Percentiles rank a stretch among this genome's conserved stretches.
phyloP scores from a whole-genome alignment of 2,329 filamentous ascomycete genomes.

The Beauveria sp. region DNA sequence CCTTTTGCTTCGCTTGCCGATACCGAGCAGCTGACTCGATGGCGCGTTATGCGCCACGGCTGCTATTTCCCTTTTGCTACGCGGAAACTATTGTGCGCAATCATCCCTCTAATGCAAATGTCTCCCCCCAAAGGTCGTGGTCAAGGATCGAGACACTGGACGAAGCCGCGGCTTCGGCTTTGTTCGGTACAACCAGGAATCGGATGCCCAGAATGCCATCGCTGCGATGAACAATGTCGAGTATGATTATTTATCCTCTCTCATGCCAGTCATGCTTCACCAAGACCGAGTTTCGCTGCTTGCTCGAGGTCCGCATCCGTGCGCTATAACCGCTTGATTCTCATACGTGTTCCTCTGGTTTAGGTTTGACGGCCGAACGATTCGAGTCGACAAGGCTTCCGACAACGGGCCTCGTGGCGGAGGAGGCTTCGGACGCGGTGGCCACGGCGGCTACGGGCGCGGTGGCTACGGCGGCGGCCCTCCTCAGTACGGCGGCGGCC shows the following conservation, averaged over 20 bases:
- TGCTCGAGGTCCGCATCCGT: constrained; percentile 10
- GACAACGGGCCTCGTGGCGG: constrained; percentile 62
- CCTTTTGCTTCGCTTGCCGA: not conserved
- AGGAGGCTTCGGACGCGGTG: constrained; percentile 38
- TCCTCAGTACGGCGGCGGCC: constrained; percentile 27
- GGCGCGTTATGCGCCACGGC: not conserved
- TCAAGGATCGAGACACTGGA: constrained; percentile 94
- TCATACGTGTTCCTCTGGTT: constrained; percentile 11
- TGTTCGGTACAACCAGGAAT: constrained; percentile 75
- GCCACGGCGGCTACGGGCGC: constrained; percentile 30
- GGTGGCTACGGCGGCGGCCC: constrained; percentile 36
- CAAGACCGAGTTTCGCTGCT: constrained; percentile 9
- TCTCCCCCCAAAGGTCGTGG: constrained; percentile 57
- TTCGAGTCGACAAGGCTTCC: constrained; percentile 92
- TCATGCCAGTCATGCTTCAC: constrained; percentile 2
- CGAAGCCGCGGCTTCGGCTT: constrained; percentile 97
- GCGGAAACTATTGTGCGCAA: not conserved
- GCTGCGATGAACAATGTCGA: constrained; percentile 79
- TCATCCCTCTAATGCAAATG: constrained; percentile 8
- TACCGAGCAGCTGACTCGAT: not conserved
- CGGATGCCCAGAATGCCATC: constrained; percentile 71
- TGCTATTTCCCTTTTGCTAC: not conserved
- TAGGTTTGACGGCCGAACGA: constrained; percentile 88
- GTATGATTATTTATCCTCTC: constrained; percentile 44
- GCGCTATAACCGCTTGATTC: constrained; percentile 13